phyloP scores from a whole-genome alignment of 768 basidiomycete genomes.

The Hericium coralloides region DNA sequence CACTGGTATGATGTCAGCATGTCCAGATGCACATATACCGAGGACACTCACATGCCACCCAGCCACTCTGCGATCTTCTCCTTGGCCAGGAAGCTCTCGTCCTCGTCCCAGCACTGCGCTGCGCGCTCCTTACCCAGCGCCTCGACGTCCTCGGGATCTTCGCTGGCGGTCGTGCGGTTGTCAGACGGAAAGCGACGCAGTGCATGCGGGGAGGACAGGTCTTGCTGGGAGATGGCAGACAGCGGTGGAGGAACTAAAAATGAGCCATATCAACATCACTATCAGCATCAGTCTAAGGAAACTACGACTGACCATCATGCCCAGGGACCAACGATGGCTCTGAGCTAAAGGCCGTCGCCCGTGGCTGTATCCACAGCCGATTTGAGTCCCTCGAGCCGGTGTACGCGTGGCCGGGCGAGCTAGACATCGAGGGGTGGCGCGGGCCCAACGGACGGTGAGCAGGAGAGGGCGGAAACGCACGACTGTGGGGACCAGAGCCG shows the following conservation, averaged over 20 bases:
- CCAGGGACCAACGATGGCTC: slow-evolving; percentile 70
- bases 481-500: slow-evolving; percentile 6
- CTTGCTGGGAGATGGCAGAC: slow-evolving; percentile 39
- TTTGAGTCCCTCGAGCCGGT: slow-evolving; percentile 30
- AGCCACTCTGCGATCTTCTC: slow-evolving; percentile 97
- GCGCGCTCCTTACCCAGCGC: slow-evolving; percentile 65
- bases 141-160: slow-evolving; percentile 52
- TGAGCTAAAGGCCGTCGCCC: slow-evolving; percentile 67
- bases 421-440: slow-evolving; percentile 19
- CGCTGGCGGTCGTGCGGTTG: slow-evolving; percentile 12
- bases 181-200: slow-evolving; percentile 33
- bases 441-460: slow-evolving; percentile 13
- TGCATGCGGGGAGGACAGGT: slow-evolving; percentile 45
- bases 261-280: background rate
- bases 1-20: slow-evolving; percentile 34
- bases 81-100: slow-evolving; percentile 72
- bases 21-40: background rate
- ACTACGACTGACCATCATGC: slow-evolving; percentile 33
- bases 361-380: slow-evolving; percentile 55
- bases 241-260: slow-evolving; percentile 17
- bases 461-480: slow-evolving; percentile 14
- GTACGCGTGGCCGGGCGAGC: slow-evolving; percentile 25
- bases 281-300: slow-evolving; percentile 9
- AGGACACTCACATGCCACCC: slow-evolving; percentile 69
- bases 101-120: slow-evolving; percentile 74